Evolutionary conservation across 148 eudicot species (phyloP).

Genomic region (Vaccinium vitisidaea): DNA sequence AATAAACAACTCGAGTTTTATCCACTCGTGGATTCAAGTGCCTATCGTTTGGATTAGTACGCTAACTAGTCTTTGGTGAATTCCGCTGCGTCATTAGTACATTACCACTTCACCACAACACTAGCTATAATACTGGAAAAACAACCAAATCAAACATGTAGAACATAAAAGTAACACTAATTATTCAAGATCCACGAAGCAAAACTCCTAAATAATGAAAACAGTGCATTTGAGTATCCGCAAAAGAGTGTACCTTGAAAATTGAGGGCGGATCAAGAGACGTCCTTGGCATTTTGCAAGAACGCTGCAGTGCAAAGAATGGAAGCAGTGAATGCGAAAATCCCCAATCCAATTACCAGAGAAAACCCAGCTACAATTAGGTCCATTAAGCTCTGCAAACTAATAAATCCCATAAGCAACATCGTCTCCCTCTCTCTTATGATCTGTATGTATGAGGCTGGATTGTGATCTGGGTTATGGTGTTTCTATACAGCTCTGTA

Average conservation of each 20-base stretch:
- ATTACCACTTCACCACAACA: neutral
- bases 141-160: neutral
- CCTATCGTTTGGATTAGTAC: too few species aligned
- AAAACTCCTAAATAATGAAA: neutral
- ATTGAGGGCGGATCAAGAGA: slow-evolving; percentile 20
- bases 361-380: slow-evolving; percentile 68
- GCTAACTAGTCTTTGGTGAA: too few species aligned
- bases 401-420: slow-evolving; percentile 45
- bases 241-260: slow-evolving; percentile 2
- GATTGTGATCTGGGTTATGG: neutral
- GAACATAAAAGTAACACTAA: neutral
- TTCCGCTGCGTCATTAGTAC: neutral
- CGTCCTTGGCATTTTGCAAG: slow-evolving; percentile 53
- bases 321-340: slow-evolving; percentile 59
- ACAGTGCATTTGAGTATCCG: neutral
- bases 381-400: slow-evolving; percentile 60
- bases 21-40: too few species aligned
- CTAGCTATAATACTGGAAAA: neutral
- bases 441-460: neutral
- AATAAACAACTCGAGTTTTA: too few species aligned
- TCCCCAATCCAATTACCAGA: slow-evolving; percentile 65
- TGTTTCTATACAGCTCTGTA: neutral
- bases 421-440: slow-evolving; percentile 22
- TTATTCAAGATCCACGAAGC: neutral
- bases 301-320: slow-evolving; percentile 68